These are phyloP conservation scores for Russula brevipes DNA, from an alignment of 768 basidiomycete species.

Conservation along the genomic window DNA sequence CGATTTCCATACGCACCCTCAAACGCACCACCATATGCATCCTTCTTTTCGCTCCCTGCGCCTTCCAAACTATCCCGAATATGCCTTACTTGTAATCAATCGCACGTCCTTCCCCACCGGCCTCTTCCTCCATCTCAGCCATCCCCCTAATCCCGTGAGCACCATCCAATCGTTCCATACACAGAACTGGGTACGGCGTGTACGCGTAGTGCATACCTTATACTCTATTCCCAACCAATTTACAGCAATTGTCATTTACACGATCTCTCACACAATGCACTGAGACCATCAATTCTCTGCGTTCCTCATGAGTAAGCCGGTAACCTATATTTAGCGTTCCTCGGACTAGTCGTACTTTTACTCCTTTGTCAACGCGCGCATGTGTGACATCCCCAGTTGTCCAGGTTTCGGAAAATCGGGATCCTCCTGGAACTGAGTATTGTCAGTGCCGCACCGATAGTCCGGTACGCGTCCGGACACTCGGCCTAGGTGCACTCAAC, in stretches of 20 bases:
- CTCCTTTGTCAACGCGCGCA: not conserved
- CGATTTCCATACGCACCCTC: not conserved
- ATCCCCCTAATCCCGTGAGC: not conserved
- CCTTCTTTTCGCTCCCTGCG: not conserved
- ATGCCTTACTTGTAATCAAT: constrained; percentile 11
- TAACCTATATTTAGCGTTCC: not conserved
- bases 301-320: not conserved
- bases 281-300: not conserved
- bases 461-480: not conserved
- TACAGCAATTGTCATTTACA: constrained; percentile 5
- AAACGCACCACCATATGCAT: constrained; percentile 1
- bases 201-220: constrained; percentile 6
- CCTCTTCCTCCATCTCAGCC: not conserved
- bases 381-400: constrained; percentile 1
- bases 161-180: not conserved
- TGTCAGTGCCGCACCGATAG: not conserved
- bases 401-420: constrained; percentile 3
- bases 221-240: constrained; percentile 11
- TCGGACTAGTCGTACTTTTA: not conserved
- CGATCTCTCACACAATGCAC: not conserved
- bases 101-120: not conserved
- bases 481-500: not conserved
- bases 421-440: not conserved
- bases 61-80: constrained; percentile 11
- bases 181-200: not conserved